Evolutionary conservation across 1,139 yeast genomes (phyloP), one percentile per base, ranked within the genome.

Genomic region (Saccharomyces hybrid): DNA sequence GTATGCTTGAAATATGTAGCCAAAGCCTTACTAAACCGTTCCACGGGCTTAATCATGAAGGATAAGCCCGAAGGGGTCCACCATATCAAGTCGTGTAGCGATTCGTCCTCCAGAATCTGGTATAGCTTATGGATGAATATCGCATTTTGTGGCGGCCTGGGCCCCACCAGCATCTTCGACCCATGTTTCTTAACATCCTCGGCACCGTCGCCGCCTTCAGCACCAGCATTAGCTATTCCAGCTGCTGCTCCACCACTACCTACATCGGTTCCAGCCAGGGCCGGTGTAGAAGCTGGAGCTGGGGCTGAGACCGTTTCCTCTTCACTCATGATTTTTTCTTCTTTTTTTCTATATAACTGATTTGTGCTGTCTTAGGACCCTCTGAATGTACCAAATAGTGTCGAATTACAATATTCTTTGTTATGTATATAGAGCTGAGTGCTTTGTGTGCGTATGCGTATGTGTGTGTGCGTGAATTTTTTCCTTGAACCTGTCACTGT

Each of bases 1-100:
- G 88, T 84, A 67, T 85, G 93, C 65, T 85, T 85, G 71, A 85
- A 85, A 69, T 84, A 85, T 52, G 75, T 80, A 5, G 85, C 75
- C 55, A 83, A 69, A 20, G 80, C 85, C 62, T 78, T 76, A 55
- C 82, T 76, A 61, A 83, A 82, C 63, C 77, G 82, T 67, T 83
- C 87, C 41, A 81, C 81, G 3, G 78, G 78, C 7, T 67, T 61
- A 4, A 74, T 68, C 41, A 71, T 61, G 58, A 79, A 79, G 3
- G 79, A 74, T 54, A 74, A 76, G 47, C 72, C 72, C 28, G 73
- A 59, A 1, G 72, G 66, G 1, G 80, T 62, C 83, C 83, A 79
- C 81, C 82, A 79, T 32, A 79, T 78, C 42, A 79, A 67, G 58
- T 77, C 85, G 51, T 75, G 68, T 34, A 83, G 71, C 29, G 75